Base-by-base conservation (phyloP, 352 stramenopile species). In the Aphanomyces invadans region DNA sequence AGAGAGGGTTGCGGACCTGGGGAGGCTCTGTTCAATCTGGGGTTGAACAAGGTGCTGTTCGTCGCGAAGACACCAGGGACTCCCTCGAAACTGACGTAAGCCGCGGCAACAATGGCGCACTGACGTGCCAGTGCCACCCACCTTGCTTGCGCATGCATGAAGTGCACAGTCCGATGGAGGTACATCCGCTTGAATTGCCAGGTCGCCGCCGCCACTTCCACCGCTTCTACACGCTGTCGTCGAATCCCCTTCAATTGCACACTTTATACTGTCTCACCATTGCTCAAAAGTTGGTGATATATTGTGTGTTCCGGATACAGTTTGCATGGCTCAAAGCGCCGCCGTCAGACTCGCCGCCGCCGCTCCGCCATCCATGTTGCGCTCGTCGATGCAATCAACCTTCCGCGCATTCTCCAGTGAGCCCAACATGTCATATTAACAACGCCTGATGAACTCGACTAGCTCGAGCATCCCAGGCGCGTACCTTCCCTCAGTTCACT, bases 401-500 rank as follows among this genome's bases (percentile, higher is more conserved):
- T 32, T 64, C 36, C 55, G 55, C 55, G 55, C 55, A 17, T 64
- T 52, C 55, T 64, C 55, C 2, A 51, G 55, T 64, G 29, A n/a
- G n/a, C n/a, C n/a, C n/a, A n/a, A n/a, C n/a, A n/a, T n/a, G n/a
- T n/a, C n/a, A n/a, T n/a, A n/a, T n/a, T n/a, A n/a, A n/a, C n/a
- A n/a, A n/a, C n/a, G n/a, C n/a, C 32, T 38, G 2, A 42, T 32
- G 29, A 32, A 7, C 17, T 38, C 5, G 26, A 65, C 1, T 42
- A 10, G 45, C 26, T 28, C 45, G 57, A 32, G 45, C 33, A 38
- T 17, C 77, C 32, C 69, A 74, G 52, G 74, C 78, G 65, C 84
- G 84, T 38, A 80, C 88, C 39, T 92, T 89, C 71, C 84, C 84
- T 15, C 89, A 74, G 66, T 91, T 92, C 66, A 78, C 76, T 23